Evolutionary conservation across 2,329 filamentous ascomycete species (phyloP), one percentile per base, ranked within the genome.

Genomic region (Thielaviopsis ethacetica): DNA sequence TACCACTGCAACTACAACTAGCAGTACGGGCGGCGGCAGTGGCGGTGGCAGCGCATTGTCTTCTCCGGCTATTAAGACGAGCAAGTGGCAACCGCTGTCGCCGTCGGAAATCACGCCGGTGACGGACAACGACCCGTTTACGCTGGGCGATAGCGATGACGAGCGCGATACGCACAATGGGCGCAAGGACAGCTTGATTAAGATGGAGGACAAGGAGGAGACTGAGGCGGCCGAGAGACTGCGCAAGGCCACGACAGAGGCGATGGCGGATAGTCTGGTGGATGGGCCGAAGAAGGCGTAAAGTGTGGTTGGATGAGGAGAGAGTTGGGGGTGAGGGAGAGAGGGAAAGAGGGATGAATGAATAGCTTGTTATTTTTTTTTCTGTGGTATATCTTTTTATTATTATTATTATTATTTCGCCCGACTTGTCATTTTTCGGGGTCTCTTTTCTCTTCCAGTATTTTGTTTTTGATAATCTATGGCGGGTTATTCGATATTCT

Each of bases 31-130:
- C 21, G 13, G 21, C 19, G 5, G 21, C 21, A 24, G 10, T 15
- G 49, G 49, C 19, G 17, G 49, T 21, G 24, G 49, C 49, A 22
- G 38, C 38, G 38, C 15, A n/a, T 44, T 67, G 38, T 44, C 72
- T 38, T 68, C 68, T 24, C 69, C 74, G n/a, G 75, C 76, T 54
- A 72, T 74, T 64, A 93, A 90, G 73, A 72, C 81, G 53, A 96
- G 91, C 79, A 98, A 98, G 74, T 98, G 93, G 93, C 91, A 98
- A 71, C 91, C 93, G 10, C 75, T 98, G 65, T 89, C 91, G 13
- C 79, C 85, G 0, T 83, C 96, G 15, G 88, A 90, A 44, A 55
- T 59, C 30, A 65, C 60, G 47, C 63, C 64, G 21, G 64, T 65
- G 56, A 62, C 57, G 19, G 90, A 97, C 65, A 91, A 95, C 66